Evolutionary conservation across 805 yeast genomes (phyloP).

Genomic region (Cephaloascus albidus): DNA sequence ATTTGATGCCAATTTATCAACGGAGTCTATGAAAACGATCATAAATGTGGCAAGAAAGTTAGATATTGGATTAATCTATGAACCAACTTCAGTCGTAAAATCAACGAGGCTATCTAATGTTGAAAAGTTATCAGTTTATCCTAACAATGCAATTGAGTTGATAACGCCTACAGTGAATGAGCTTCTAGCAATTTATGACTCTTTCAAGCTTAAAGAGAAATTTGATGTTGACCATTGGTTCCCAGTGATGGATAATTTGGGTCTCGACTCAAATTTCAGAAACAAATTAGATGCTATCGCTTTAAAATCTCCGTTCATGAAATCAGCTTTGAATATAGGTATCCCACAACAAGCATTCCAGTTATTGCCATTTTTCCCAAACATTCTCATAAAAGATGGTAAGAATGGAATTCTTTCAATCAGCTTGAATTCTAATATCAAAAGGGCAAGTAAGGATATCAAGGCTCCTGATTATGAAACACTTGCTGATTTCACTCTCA

Average conservation of each 20-base stretch:
- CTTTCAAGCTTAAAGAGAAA: constrained; percentile 28
- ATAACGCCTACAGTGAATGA: constrained; percentile 68
- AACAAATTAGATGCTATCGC: constrained; percentile 29
- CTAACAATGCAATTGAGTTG: constrained; percentile 33
- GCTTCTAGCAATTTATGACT: constrained; percentile 40
- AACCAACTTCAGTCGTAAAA: constrained; percentile 72
- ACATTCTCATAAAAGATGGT: constrained; percentile 60
- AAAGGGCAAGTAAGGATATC: constrained; percentile 22
- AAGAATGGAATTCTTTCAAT: constrained; percentile 44
- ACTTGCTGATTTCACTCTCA: constrained; percentile 8
- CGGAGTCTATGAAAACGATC: constrained; percentile 26
- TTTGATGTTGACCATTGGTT: constrained; percentile 65
- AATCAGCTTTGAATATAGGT: constrained; percentile 27
- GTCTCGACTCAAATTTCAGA: constrained; percentile 36
- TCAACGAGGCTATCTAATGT: constrained; percentile 36
- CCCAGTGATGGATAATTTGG: constrained; percentile 54
- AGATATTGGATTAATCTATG: constrained; percentile 38
- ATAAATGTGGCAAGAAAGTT: constrained; percentile 11
- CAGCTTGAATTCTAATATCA: constrained; percentile 21
- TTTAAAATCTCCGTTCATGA: constrained; percentile 9
- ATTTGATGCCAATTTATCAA: constrained; percentile 61
- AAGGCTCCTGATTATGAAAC: constrained; percentile 20
- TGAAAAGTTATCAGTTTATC: constrained; percentile 31
- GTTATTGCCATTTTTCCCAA: constrained; percentile 66
- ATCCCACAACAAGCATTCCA: constrained; percentile 59